Percentiles rank a stretch among this genome's conserved stretches.
Conservation (phyloP, 2,329 filamentous ascomycete genomes). For the Scytalidium sp. region DNA sequence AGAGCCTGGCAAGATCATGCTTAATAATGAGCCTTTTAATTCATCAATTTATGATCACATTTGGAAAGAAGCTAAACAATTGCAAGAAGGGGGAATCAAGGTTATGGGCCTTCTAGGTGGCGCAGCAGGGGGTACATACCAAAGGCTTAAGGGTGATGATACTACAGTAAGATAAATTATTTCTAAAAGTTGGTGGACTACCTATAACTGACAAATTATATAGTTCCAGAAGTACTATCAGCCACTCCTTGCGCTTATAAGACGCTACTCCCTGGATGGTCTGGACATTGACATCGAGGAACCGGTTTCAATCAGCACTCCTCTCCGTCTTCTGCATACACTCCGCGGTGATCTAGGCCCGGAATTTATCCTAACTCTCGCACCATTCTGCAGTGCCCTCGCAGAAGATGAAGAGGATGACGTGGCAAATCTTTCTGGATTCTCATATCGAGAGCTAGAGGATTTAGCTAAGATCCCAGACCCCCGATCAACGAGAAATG, state of each 20-base stretch:
- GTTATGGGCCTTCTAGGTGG: conserved; percentile 19
- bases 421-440: conserved; percentile 50
- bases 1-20: conserved; percentile 65
- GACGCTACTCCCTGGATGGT: conserved; percentile 79
- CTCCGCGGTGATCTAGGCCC: conserved; percentile 66
- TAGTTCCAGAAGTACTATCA: conserved; percentile 16
- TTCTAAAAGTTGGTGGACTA: conserved; percentile 15
- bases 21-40: conserved; percentile 17
- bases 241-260: conserved; percentile 35
- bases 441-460: conserved; percentile 84
- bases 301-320: conserved; percentile 66
- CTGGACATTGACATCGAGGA: conserved; percentile 89
- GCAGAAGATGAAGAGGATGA: conserved; percentile 68
- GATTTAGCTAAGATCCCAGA: conserved; percentile 18
- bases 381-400: conserved; percentile 54
- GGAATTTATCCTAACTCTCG: conserved; percentile 64
- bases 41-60: conserved; percentile 9
- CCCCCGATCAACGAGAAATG: not conserved
- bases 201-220: conserved; percentile 33
- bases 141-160: conserved; percentile 58
- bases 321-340: conserved; percentile 79
- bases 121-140: conserved; percentile 32
- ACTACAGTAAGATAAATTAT: conserved; percentile 23
- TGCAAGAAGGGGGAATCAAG: conserved; percentile 15
- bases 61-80: conserved; percentile 16